Evolutionary conservation across 495 filamentous ascomycete species (phyloP).

Genomic region (Clavariopsis aquatica): DNA sequence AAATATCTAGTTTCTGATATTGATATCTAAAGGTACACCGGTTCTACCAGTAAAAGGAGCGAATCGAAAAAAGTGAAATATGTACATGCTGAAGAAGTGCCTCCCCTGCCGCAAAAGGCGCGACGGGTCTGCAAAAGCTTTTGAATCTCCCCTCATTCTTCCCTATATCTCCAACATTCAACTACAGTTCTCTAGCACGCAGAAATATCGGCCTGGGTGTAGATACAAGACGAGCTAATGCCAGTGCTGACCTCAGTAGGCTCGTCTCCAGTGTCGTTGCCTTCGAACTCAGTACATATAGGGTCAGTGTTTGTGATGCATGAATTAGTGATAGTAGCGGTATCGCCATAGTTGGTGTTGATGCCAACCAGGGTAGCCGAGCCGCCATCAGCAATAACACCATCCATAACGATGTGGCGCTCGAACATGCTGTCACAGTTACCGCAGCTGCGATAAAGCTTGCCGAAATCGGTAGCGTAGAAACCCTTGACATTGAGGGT

Average conservation of each 20-base stretch:
- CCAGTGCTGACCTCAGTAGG: slow-evolving; percentile 2
- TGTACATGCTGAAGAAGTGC: neutral
- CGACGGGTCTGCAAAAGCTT: neutral
- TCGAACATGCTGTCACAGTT: slow-evolving; percentile 21
- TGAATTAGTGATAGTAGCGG: slow-evolving; percentile 41
- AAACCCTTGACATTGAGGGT: slow-evolving; percentile 47
- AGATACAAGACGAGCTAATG: slow-evolving; percentile 12
- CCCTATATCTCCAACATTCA: neutral
- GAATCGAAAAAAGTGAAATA: neutral
- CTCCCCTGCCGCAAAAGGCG: neutral
- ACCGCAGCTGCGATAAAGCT: slow-evolving; percentile 37
- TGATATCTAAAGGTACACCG: neutral
- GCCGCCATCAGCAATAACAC: neutral
- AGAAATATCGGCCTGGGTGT: slow-evolving; percentile 19
- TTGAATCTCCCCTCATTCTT: neutral
- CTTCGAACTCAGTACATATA: slow-evolving; percentile 51
- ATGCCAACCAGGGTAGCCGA: slow-evolving; percentile 30
- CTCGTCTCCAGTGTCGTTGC: slow-evolving; percentile 36
- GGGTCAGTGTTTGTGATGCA: slow-evolving; percentile 41
- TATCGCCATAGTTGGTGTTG: slow-evolving; percentile 5
- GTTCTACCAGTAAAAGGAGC: neutral
- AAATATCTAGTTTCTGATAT: neutral
- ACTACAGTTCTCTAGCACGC: slow-evolving; percentile 11
- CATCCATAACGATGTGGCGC: slow-evolving; percentile 1
- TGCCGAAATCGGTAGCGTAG: slow-evolving; percentile 30